phyloP scores from a whole-genome alignment of 176 grass and related monocot species.

The Zoysia pacifica region DNA sequence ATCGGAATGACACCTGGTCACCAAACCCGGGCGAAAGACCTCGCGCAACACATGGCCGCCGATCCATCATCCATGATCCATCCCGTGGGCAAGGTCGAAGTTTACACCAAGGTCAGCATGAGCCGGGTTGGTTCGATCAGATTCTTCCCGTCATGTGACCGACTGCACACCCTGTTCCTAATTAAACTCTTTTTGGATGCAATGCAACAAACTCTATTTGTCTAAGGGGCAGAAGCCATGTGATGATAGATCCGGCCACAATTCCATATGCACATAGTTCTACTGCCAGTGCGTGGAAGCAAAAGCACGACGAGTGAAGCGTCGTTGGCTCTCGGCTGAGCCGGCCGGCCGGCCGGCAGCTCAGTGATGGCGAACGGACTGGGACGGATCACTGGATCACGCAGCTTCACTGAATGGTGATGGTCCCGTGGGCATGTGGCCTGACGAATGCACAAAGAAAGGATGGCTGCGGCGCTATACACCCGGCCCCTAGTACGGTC shows the following conservation, averaged over 20 bases:
- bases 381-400: background rate
- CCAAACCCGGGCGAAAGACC: background rate
- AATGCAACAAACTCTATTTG: too few species aligned
- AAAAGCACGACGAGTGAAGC: background rate
- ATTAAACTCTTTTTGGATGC: too few species aligned
- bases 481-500: background rate
- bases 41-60: background rate
- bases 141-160: background rate
- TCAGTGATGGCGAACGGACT: background rate
- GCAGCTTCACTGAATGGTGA: background rate
- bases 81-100: background rate
- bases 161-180: too few species aligned
- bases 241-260: too few species aligned
- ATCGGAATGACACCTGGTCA: background rate
- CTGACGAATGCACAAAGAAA: background rate
- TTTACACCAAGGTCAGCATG: background rate
- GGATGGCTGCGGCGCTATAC: background rate
- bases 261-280: too few species aligned
- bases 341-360: background rate
- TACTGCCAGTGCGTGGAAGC: background rate
- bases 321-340: background rate
- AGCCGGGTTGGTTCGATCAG: background rate
- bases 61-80: background rate
- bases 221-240: too few species aligned
- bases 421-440: slow-evolving; percentile 19